Evolutionary conservation across 306 rosid species (phyloP), one percentile per base, ranked within the genome.

Genomic region (Ammopiptanthus mongolicus): DNA sequence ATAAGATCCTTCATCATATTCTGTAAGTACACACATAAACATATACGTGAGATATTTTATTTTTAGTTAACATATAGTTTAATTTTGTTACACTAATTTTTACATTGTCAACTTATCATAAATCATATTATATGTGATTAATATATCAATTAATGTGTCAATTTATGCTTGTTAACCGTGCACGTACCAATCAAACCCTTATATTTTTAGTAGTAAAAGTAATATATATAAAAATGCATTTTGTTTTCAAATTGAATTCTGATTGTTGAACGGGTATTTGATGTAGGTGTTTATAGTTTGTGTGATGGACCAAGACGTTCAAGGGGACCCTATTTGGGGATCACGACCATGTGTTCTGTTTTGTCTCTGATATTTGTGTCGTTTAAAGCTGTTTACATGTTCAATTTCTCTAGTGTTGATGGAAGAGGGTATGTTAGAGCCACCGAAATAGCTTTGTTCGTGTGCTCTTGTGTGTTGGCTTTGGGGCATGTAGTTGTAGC

Each of bases 301-400:
- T 96, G 97, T 5, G 98, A 91, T 75, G 97, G 99, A 48, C 98
- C 96, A 1, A 86, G 90, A 31, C 91, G 90, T 15, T 96, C 97
- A 0, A 23, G 86, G 31, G 93, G 98, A 13, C 97, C 99, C 0
- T 96, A 96, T 83, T 79, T 96, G 92, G 93, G 92, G 69, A 88
- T 92, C 4, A 89, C 97, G 1, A 87, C 91, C 39, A 60, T 91
- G 34, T 96, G 98, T 34, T 92, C 91, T 31, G 82, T 87, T 66
- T 22, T 84, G 63, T 92, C 98, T 1, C 79, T 92, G 53, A 82
- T 89, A 14, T 92, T 89, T 79, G 96, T 92, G 23, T 92, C 97
- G 8, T 81, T 89, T 18, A 96, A 96, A 73, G 99, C 96, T 36
- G 84, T 88, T 33, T 89, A 79, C 72, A 86, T 92, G 29, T 90